Evolutionary conservation across 2,329 filamentous ascomycete species (phyloP), one percentile per base, ranked within the genome.

Genomic region (Aureobasidium sp.): DNA sequence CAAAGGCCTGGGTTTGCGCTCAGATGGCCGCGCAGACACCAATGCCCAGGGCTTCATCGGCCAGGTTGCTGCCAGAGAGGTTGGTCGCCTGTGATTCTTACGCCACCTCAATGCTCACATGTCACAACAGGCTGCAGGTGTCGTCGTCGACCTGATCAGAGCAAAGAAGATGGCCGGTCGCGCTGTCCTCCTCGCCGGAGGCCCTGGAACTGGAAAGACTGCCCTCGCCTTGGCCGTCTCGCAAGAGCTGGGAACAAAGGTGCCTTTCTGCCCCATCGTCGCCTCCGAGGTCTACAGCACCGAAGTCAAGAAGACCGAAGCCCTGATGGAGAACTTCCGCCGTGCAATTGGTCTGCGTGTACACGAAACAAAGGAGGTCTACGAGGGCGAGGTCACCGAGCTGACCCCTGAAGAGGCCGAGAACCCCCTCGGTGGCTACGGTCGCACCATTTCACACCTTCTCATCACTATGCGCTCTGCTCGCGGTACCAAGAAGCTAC

Each of bases 301-400:
- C 49, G 94, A 99, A 77, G 92, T 99, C 66, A 99, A 99, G 85
- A 99, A 99, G 85, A 99, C 94, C 55, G 94, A 99, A 77, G 89
- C 96, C 68, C 80, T 99, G 73, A 97, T 97, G 94, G 94, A 99
- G 82, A 97, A 97, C 80, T 99, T 99, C 77, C 85, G 94, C 74
- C 84, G 94, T 73, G 94, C 94, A 63, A 99, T 99, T 75, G 94
- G 93, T 37, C 83, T 99, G 68, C 92, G 96, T 73, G 94, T 99
- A 68, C 91, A 94, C 71, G 94, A 99, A 82, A 97, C 93, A 58
- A 99, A 99, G 78, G 94, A 99, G 78, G 93, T 99, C 63, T 99
- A 97, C 78, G 94, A 99, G 79, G 94, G 94, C 73, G 94, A 99
- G 78, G 94, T 99, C 62, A 97, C 91, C 67, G 94, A 99, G 77